Percentiles rank a stretch among this genome's conserved stretches.
These are phyloP conservation scores for Ailanthus altissimus DNA, from an alignment of 345 rosid genomes.

Conservation along the genomic window DNA sequence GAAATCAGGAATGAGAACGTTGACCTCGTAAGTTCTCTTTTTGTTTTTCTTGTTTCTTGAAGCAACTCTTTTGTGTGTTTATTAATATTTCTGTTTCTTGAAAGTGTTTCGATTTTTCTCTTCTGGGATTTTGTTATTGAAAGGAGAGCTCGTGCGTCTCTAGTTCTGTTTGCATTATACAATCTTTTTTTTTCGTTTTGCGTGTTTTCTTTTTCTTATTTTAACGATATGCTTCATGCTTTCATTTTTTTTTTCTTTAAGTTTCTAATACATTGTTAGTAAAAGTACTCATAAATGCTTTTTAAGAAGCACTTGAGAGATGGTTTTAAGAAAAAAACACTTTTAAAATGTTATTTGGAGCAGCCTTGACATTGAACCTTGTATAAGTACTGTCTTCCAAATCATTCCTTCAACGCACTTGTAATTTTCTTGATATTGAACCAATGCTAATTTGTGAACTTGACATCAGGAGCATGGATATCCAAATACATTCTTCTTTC, in stretches of 20 bases:
- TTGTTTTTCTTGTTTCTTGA: background rate
- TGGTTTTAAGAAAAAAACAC: background rate
- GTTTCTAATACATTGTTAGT: too few species aligned
- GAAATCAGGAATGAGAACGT: conserved; percentile 59
- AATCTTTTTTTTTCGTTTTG: too few species aligned
- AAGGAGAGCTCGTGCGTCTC: too few species aligned
- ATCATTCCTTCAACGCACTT: background rate
- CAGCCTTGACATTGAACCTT: background rate
- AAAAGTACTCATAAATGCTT: background rate
- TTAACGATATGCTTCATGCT: too few species aligned
- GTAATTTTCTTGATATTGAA: background rate
- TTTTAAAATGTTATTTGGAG: background rate
- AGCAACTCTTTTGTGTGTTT: background rate
- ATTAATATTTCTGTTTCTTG: background rate
- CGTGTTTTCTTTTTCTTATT: background rate
- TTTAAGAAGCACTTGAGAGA: background rate
- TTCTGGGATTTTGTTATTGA: too few species aligned
- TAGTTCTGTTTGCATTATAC: too few species aligned
- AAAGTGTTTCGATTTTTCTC: background rate
- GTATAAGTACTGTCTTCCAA: background rate
- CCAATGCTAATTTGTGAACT: background rate
- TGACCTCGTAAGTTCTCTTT: conserved; percentile 46
- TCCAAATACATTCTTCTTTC: background rate
- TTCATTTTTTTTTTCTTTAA: background rate
- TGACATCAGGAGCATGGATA: background rate